Evolutionary conservation across 1,284 basidiomycete genomes (phyloP), one percentile per base, ranked within the genome.

Genomic region (Pseudozyma pruni): DNA sequence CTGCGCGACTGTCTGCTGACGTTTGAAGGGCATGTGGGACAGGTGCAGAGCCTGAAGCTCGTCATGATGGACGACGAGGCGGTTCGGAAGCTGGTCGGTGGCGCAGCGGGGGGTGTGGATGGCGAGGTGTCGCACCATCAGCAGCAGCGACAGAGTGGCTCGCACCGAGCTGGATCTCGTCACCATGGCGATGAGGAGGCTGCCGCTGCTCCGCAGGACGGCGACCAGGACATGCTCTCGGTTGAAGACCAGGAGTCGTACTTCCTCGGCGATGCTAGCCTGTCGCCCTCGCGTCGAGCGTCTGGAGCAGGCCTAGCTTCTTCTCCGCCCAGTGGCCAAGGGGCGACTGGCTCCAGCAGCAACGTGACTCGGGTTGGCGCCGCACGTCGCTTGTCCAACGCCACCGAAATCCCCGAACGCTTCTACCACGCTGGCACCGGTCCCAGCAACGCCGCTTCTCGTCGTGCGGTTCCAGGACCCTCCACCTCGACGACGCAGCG

Each of bases 11-110:
- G 93, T 79, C 87, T 97, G 38, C 88, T 91, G 27, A 89, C 90
- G 53, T 93, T 95, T 80, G 87, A 86, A 13, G 96, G 94, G 0
- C 95, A 99, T 83, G 90, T 95, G 55, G 93, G 91, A 0, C 94
- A 98, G 81, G 92, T 98, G 6, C 95, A 99, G 85, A 91, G 90
- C 75, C 87, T 98, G 83, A 90, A 89, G 78, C 84, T 97, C 25
- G 84, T 96, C 42, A 86, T 89, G 72, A 71, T 81, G 70, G 75
- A 80, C 51, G 69, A 76, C 22, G 73, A 72, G 19, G 75, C 78
- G n/a, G 64, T 81, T 4, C 53, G 71, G 32, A 74, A 79, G 66
- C 60, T 82, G 19, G 69, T 62, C 37, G 55, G 62, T 31, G 74
- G 69, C 35, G 71, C 67, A 25, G 40, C 63, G 83, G 25, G 85